Evolutionary conservation across 495 filamentous ascomycete species (phyloP).

Genomic region (Achaetomiella virescens): DNA sequence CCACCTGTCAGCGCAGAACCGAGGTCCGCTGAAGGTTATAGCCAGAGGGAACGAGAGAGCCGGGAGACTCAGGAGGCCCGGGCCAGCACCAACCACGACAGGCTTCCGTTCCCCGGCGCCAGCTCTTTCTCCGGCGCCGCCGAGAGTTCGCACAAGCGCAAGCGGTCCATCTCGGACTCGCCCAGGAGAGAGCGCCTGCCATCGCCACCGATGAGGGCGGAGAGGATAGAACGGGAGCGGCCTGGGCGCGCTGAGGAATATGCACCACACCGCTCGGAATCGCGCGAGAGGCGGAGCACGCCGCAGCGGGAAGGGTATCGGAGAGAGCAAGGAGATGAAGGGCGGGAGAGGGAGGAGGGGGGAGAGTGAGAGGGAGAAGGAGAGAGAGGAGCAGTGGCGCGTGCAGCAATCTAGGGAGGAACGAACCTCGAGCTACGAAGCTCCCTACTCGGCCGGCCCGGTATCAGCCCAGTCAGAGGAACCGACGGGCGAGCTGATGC

Average conservation of each 20-base stretch:
- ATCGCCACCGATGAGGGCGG: constrained; percentile 21
- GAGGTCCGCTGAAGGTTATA: constrained; percentile 26
- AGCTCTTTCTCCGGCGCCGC: constrained; percentile 32
- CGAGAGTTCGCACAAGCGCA: constrained; percentile 48
- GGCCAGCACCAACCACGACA: constrained; percentile 31
- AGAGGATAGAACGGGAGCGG: constrained; percentile 12
- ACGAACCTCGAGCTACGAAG: constrained; percentile 39
- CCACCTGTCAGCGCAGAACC: constrained; percentile 25
- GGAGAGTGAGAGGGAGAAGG: background rate
- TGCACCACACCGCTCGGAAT: constrained; percentile 28
- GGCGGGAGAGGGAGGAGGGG: constrained; percentile 25
- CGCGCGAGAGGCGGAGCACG: constrained; percentile 37
- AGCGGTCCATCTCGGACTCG: constrained; percentile 45
- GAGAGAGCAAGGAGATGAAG: constrained; percentile 29
- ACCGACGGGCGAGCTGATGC: constrained; percentile 34
- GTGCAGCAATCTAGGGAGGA: constrained; percentile 36
- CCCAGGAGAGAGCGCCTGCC: constrained; percentile 27
- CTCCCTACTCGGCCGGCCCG: constrained; percentile 34
- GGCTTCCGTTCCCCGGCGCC: constrained; percentile 31
- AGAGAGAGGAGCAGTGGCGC: constrained; percentile 41
- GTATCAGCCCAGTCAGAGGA: constrained; percentile 42
- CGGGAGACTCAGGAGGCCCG: constrained; percentile 25
- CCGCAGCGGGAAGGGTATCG: constrained; percentile 36
- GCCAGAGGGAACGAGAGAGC: constrained; percentile 23
- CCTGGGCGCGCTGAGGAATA: constrained; percentile 24